Base-by-base conservation (phyloP, 2,329 filamentous ascomycete genomes). In the Exutisphaerella laricina region DNA sequence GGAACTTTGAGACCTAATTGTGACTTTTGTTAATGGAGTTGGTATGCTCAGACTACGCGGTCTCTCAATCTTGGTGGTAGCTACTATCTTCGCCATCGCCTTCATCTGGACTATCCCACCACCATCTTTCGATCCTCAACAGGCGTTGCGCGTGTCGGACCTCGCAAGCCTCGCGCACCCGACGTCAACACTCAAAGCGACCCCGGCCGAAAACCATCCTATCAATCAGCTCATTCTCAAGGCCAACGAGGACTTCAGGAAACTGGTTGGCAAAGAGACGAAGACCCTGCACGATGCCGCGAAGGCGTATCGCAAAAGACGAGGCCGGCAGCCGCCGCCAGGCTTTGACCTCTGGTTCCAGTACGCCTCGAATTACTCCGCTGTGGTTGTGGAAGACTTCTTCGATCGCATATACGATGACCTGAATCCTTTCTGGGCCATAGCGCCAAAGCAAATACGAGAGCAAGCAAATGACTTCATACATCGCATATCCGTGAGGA, bases 341-440 rank as follows among this genome's bases (percentile, higher is more conserved):
- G 61, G 63, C 2, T 76, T 75, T 50, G 70, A 71, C 33, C 46
- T 56, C 26, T 75, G 73, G 73, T 70, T 64, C 48, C 46, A 62
- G 4, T 73, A 65, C 51, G 72, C 73, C 5, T 54, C 62, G 22
- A 58, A 62, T 8, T 56, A 68, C 33, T 57, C 67, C 38, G 65
- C 69, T 1, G 26, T 73, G 21, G 60, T 75, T 1, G 58, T 75
- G 4, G 72, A 75, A 51, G 67, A 71, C 5, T 69, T 73, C 48
- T 75, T 72, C 50, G 71, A 75, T 45, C 70, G 70, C 45, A 71
- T 75, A 7, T 72, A 75, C 53, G 55, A 70, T 43, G 72, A 75
- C 42, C 38, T 74, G 18, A 62, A 58, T 20, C 71, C 72, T 1
- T 74, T 72, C 49, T 75, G 73, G 72, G 70, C 63, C 4, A 43